Percentiles rank a stretch among this genome's conserved stretches.
phyloP scores from a whole-genome alignment of 2,329 filamentous ascomycete genomes.

The Lecanoromycetidae sp. region DNA sequence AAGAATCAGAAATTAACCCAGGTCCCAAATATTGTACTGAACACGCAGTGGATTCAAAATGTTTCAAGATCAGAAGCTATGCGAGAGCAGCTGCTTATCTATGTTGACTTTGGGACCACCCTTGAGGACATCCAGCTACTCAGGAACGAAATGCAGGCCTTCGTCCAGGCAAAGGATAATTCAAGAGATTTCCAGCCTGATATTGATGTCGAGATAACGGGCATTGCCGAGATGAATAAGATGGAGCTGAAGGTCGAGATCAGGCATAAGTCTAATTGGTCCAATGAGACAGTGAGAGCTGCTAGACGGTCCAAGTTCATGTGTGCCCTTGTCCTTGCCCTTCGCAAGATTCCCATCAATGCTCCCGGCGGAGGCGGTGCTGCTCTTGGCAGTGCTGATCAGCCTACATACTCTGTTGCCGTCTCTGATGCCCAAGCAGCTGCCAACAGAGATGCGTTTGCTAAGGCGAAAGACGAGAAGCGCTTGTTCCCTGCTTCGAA shows the following conservation, averaged over 20 bases:
- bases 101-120: constrained; percentile 71
- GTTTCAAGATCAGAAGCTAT: constrained; percentile 82
- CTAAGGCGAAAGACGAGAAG: constrained; percentile 48
- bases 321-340: constrained; percentile 74
- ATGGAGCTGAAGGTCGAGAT: constrained; percentile 72
- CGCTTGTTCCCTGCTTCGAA: constrained; percentile 48
- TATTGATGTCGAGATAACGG: constrained; percentile 62
- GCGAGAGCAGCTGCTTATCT: constrained; percentile 71
- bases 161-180: constrained; percentile 75
- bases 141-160: constrained; percentile 70
- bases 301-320: constrained; percentile 89
- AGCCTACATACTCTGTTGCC: constrained; percentile 69
- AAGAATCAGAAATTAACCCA: constrained; percentile 67
- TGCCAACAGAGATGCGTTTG: constrained; percentile 48
- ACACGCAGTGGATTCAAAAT: constrained; percentile 92
- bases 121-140: constrained; percentile 85
- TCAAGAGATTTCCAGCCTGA: constrained; percentile 82
- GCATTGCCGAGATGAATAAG: constrained; percentile 79
- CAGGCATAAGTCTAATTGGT: constrained; percentile 86
- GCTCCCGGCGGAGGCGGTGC: constrained; percentile 61
- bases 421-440: constrained; percentile 58
- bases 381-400: constrained; percentile 49
- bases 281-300: constrained; percentile 71
- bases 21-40: constrained; percentile 83
- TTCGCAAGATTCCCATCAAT: constrained; percentile 79